Conservation (phyloP, 2,329 filamentous ascomycete genomes). For the Diaporthe aspalathi region DNA sequence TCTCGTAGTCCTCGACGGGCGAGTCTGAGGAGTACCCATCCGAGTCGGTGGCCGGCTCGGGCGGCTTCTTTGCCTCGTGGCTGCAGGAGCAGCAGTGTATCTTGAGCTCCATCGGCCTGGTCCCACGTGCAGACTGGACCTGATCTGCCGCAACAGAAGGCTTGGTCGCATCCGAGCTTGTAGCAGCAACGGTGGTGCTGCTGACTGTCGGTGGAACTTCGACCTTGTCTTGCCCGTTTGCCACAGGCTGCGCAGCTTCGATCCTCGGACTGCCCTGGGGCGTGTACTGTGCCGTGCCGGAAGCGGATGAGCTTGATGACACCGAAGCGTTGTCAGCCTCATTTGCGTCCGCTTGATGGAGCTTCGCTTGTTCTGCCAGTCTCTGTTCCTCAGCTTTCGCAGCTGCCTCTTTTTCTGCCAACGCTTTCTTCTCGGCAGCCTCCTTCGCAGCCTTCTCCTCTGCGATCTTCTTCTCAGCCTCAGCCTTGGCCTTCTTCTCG, state of each 20-base stretch:
- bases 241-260: conserved; percentile 41
- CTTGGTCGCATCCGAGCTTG: not conserved
- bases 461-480: conserved; percentile 42
- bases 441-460: conserved; percentile 42
- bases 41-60: conserved; percentile 51
- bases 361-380: conserved; percentile 5
- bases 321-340: conserved; percentile 41
- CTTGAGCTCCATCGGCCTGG: conserved; percentile 33
- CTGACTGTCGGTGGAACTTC: conserved; percentile 48
- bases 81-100: conserved; percentile 29
- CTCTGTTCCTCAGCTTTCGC: conserved; percentile 16
- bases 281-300: conserved; percentile 44
- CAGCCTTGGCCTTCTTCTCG: conserved; percentile 51
- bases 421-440: conserved; percentile 43
- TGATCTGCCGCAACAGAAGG: not conserved
- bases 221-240: conserved; percentile 47
- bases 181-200: conserved; percentile 28
- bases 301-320: conserved; percentile 40
- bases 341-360: not conserved
- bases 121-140: not conserved
- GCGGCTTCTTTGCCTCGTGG: conserved; percentile 24
- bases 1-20: conserved; percentile 69
- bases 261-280: conserved; percentile 47
- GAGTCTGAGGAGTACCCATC: conserved; percentile 69
- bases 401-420: conserved; percentile 23